Evolutionary conservation across 75 land plant species (phyloP).

Genomic region (Picea sitchensis): DNA sequence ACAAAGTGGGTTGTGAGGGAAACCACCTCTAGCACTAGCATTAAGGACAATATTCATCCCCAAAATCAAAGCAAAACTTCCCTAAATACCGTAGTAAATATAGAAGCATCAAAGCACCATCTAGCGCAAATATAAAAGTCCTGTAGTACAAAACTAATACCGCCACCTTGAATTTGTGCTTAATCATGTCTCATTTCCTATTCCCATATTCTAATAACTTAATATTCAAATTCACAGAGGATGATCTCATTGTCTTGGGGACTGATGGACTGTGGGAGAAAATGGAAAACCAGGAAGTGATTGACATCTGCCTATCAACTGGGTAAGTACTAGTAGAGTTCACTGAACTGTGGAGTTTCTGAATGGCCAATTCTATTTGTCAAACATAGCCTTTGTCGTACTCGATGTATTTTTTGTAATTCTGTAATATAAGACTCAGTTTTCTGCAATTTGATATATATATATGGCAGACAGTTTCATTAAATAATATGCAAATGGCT

Average conservation of each 20-base stretch:
- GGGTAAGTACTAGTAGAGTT: constrained; percentile 13
- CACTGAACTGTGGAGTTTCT: background rate
- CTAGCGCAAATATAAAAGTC: no score
- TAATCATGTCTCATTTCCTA: background rate
- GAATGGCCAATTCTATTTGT: background rate
- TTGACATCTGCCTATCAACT: constrained; percentile 38
- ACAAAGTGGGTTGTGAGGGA: no score
- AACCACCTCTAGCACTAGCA: no score
- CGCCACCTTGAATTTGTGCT: background rate
- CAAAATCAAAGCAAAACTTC: no score
- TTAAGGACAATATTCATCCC: no score
- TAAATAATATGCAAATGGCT: background rate
- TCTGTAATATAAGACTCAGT: background rate
- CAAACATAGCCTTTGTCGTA: no score
- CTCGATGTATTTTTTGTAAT: no score
- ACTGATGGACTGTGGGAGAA: constrained; percentile 53
- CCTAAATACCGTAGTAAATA: no score
- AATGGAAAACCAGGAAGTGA: constrained; percentile 42
- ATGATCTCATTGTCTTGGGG: constrained; percentile 39
- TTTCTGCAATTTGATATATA: background rate
- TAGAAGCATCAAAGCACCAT: no score
- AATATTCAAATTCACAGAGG: constrained; percentile 20
- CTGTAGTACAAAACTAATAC: no score
- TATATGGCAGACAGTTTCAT: no score
- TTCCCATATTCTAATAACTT: background rate